Conservation (phyloP, 2,329 filamentous ascomycete genomes). For the Xylariaceae sp. region DNA sequence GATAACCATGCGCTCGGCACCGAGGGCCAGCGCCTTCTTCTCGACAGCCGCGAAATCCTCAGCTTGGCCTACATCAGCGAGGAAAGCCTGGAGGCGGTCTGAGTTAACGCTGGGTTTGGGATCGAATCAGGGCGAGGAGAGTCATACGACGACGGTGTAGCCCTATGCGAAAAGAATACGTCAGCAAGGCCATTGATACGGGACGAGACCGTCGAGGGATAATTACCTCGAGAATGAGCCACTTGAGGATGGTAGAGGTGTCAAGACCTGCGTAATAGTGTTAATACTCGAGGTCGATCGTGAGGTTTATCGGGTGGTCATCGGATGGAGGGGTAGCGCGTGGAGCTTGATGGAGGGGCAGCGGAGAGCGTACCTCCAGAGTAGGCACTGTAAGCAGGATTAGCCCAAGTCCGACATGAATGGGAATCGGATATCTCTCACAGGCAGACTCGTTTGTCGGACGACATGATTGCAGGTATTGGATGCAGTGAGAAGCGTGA, state of each 20-base stretch:
- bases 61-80: conserved; percentile 71
- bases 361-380: conserved; percentile 22
- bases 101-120: neutral
- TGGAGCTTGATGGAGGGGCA: neutral
- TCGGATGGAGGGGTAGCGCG: neutral
- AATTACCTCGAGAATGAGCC: conserved; percentile 33
- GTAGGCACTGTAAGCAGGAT: conserved; percentile 21
- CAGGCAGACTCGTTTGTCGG: conserved; percentile 16
- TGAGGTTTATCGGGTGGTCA: neutral
- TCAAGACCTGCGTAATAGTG: conserved; percentile 35
- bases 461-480: too few species aligned
- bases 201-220: neutral
- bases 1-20: too few species aligned
- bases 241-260: conserved; percentile 41
- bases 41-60: conserved; percentile 71
- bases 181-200: neutral
- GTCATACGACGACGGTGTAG: conserved; percentile 25
- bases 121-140: neutral
- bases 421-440: neutral
- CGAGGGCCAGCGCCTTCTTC: conserved; percentile 58
- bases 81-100: conserved; percentile 36
- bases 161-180: conserved; percentile 16
- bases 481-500: too few species aligned
- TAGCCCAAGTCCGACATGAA: neutral
- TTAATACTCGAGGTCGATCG: neutral